Percentiles rank a stretch among this genome's conserved stretches.
These are phyloP conservation scores for Lactarius quietus DNA, from an alignment of 768 basidiomycete genomes.

Conservation along the genomic window DNA sequence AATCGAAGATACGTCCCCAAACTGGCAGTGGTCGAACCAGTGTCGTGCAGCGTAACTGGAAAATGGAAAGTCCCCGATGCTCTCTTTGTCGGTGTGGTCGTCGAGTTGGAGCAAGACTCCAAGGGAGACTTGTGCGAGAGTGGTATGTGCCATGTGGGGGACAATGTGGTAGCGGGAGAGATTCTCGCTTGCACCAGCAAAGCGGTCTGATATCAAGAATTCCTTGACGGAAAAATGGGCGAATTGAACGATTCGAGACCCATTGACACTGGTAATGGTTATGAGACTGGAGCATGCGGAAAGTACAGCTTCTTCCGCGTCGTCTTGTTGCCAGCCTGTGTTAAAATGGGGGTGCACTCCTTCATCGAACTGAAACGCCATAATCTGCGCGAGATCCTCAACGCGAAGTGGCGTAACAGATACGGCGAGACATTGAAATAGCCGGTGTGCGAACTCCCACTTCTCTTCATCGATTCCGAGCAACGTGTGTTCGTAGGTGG, in stretches of 20 bases:
- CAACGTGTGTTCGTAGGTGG: neutral
- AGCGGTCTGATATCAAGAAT: slow-evolving; percentile 1
- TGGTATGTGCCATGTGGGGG: neutral
- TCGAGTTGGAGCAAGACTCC: slow-evolving; percentile 1
- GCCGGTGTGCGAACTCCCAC: neutral
- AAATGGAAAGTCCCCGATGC: neutral
- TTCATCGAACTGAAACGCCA: neutral
- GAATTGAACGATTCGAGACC: neutral
- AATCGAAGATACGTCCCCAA: neutral
- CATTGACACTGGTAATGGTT: neutral
- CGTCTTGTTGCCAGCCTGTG: neutral
- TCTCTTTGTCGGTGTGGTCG: neutral
- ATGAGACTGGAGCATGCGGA: slow-evolving; percentile 6
- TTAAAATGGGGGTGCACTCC: neutral
- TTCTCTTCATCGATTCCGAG: neutral
- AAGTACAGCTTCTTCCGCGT: neutral
- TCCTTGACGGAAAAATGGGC: slow-evolving; percentile 2
- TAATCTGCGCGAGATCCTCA: neutral
- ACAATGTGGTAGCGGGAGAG: neutral
- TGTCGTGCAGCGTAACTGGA: neutral
- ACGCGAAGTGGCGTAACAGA: neutral
- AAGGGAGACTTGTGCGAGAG: slow-evolving; percentile 2
- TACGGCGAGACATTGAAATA: neutral
- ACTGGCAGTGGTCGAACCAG: neutral
- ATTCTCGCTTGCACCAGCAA: neutral